These are phyloP conservation scores for Pyronema domesticum DNA, from an alignment of 495 filamentous ascomycete species.

Conservation along the genomic window DNA sequence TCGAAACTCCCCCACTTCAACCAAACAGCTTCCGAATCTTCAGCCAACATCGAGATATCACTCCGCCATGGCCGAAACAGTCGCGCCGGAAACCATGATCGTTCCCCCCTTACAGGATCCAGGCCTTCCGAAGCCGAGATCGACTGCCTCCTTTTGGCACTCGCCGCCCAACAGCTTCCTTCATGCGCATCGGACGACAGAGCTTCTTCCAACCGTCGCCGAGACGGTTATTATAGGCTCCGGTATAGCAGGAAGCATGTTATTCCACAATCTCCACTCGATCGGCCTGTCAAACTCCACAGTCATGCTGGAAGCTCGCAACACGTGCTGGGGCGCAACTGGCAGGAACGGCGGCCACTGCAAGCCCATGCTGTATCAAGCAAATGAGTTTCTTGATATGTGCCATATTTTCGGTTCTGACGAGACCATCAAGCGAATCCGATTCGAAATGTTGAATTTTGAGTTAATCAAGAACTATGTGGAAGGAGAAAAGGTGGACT, in stretches of 20 bases:
- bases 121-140: constrained; percentile 34
- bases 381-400: constrained; percentile 11
- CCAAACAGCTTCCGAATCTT: not conserved
- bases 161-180: constrained; percentile 38
- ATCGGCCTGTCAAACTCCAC: not conserved
- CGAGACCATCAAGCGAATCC: constrained; percentile 12
- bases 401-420: constrained; percentile 31
- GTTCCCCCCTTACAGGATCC: constrained; percentile 16
- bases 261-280: constrained; percentile 15
- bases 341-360: constrained; percentile 69
- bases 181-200: constrained; percentile 41
- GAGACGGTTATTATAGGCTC: constrained; percentile 42
- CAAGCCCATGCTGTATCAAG: constrained; percentile 41
- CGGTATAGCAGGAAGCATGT: constrained; percentile 23
- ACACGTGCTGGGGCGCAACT: constrained; percentile 65
- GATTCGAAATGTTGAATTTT: constrained; percentile 48
- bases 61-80: not conserved
- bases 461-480: constrained; percentile 35
- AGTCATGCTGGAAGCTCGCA: constrained; percentile 62
- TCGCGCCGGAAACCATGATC: not conserved
- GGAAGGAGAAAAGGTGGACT: constrained; percentile 35
- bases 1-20: not conserved
- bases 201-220: constrained; percentile 38
- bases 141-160: constrained; percentile 62
- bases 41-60: not conserved